Evolutionary conservation across 2,329 filamentous ascomycete genomes (phyloP).

Genomic region (Alternaria burnsii): DNA sequence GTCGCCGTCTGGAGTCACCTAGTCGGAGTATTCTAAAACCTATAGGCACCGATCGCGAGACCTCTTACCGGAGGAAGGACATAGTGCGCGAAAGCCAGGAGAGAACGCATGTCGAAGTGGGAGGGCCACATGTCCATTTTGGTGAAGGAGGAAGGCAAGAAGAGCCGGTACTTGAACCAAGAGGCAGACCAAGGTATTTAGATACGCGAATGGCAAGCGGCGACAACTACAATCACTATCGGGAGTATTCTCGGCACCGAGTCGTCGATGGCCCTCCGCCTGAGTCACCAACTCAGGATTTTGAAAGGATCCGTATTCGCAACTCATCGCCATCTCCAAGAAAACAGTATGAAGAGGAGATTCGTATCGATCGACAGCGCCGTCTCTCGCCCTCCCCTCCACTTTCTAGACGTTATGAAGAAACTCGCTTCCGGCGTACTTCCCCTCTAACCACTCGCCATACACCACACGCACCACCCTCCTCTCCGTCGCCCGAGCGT

Average conservation of each 20-base stretch:
- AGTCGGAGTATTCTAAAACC: conserved; percentile 38
- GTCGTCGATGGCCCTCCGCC: conserved; percentile 20
- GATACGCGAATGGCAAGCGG: conserved; percentile 14
- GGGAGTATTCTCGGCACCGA: conserved; percentile 21
- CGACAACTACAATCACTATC: conserved; percentile 22
- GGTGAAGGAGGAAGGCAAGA: conserved; percentile 19
- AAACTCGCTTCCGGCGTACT: conserved; percentile 22
- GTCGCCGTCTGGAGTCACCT: conserved; percentile 22
- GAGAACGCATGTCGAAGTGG: conserved; percentile 42
- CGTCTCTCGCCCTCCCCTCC: conserved; percentile 26
- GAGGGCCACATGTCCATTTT: conserved; percentile 43
- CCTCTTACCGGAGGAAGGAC: conserved; percentile 22
- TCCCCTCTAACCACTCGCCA: conserved; percentile 21
- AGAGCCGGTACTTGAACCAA: neutral
- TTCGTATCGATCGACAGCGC: conserved; percentile 27
- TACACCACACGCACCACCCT: conserved; percentile 5
- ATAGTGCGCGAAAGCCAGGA: conserved; percentile 34
- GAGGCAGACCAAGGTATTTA: conserved; percentile 6
- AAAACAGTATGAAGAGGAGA: conserved; percentile 27
- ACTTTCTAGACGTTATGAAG: conserved; percentile 14
- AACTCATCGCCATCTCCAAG: conserved; percentile 20
- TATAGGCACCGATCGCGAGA: conserved; percentile 26
- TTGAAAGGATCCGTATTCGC: conserved; percentile 31
- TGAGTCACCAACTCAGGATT: conserved; percentile 24
- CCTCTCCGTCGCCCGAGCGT: conserved; percentile 13